Percentiles rank a stretch among this genome's conserved stretches.
Evolutionary conservation across 148 eudicot species (phyloP).

Genomic region (Chenopodium berlandieri): DNA sequence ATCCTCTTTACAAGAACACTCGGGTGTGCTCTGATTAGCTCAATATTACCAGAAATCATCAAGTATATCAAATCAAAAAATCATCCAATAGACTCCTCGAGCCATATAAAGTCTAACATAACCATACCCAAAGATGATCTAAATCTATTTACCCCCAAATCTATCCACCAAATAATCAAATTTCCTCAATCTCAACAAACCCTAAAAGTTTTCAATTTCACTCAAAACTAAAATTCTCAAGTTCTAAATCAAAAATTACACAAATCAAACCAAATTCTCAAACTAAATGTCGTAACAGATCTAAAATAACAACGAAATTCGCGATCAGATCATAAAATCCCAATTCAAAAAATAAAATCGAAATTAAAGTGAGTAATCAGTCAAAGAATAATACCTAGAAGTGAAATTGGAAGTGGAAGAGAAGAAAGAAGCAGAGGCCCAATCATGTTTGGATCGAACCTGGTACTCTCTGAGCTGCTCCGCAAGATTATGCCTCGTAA

Average conservation of each 20-base stretch:
- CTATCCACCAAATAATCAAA: not conserved
- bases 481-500: slow-evolving; percentile 87
- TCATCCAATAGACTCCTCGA: not conserved
- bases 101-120: not conserved
- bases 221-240: not conserved
- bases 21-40: not conserved
- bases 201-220: not conserved
- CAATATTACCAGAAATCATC: not conserved
- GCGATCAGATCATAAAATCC: slow-evolving; percentile 13
- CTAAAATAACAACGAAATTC: not conserved
- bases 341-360: not conserved
- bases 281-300: not conserved
- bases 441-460: slow-evolving; percentile 81
- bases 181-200: slow-evolving; percentile 2
- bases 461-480: slow-evolving; percentile 93
- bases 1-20: not conserved
- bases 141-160: not conserved
- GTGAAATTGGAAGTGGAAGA: slow-evolving; percentile 61
- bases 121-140: not conserved
- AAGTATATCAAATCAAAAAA: not conserved
- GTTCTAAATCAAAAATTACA: not conserved
- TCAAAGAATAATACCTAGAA: slow-evolving; percentile 46
- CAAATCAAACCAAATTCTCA: not conserved
- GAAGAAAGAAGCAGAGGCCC: slow-evolving; percentile 86
- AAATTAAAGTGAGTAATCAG: not conserved